Evolutionary conservation across 148 eudicot species (phyloP), one percentile per base, ranked within the genome.

Genomic region (Vaccinium darrowii): DNA sequence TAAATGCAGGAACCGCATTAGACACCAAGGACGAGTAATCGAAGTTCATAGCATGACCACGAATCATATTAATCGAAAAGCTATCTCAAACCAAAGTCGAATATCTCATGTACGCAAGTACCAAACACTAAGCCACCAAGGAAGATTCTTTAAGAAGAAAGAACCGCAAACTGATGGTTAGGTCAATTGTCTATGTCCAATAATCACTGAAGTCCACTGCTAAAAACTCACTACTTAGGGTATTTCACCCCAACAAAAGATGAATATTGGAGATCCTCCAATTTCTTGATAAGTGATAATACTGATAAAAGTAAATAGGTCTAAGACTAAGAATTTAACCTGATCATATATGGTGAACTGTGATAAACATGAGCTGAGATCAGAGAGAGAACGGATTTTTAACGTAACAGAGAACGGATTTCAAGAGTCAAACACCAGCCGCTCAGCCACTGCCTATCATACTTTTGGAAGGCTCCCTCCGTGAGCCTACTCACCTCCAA

Each of bases 1-100:
- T 65, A 51, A 13, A 69, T 27, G 43, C 74, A 69, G 33, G 74
- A 86, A 81, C 10, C 67, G 85, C 73, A 74, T 80, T 73, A 78
- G 27, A 36, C 21, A 65, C 36, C 36, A n/a, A 58, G 23, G 39
- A 67, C 47, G 56, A 65, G 56, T 51, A 51, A 4, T 15, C 13
- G 63, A 78, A 78, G 6, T 6, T 30, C 25, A 49, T 12, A 27
- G 65, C 19, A 79, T 54, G 14, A 58, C 81, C 63, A 78, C 4
- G 21, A 67, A 14, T 69, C 50, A 30, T 51, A 67, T 14, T 7
- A 16, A 51, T 19, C 33, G 13, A 72, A 82, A 52, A 69, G 47
- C 23, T 9, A 82, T 52, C 76, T 27, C n/a, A 67, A 10, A 43
- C 52, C 83, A 65, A 27, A 62, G 23, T 47, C 39, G 18, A 69